Conservation (phyloP, 2,329 filamentous ascomycete species). For the Amphichorda felina region DNA sequence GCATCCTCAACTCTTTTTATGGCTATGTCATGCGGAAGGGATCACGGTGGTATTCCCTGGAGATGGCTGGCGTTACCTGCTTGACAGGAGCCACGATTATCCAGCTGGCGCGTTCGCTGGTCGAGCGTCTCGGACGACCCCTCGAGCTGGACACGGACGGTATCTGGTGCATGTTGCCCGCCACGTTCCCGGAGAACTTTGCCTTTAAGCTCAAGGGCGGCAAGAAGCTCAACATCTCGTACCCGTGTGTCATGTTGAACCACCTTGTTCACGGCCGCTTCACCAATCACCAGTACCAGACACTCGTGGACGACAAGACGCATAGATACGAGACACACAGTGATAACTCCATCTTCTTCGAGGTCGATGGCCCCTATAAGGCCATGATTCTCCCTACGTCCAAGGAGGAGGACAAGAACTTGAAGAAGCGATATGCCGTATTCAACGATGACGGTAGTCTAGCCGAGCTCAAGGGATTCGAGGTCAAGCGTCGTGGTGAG, state of each 20-base stretch:
- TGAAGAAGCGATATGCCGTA: constrained; percentile 98
- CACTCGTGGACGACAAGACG: constrained; percentile 62
- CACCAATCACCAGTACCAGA: constrained; percentile 97
- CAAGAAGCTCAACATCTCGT: constrained; percentile 93
- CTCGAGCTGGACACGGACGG: constrained; percentile 95
- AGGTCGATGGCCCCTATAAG: constrained; percentile 94
- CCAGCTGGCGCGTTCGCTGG: constrained; percentile 85
- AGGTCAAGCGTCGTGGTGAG: constrained; percentile 94
- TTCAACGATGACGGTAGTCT: constrained; percentile 97
- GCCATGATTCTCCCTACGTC: constrained; percentile 97
- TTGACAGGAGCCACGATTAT: constrained; percentile 94
- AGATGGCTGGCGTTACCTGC: constrained; percentile 98
- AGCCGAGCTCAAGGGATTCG: constrained; percentile 93
- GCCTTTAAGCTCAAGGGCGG: constrained; percentile 88
- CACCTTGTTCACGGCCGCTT: constrained; percentile 90
- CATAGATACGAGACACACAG: constrained; percentile 95
- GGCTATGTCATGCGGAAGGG: constrained; percentile 99
- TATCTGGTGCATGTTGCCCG: constrained; percentile 98
- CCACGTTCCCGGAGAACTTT: constrained; percentile 94
- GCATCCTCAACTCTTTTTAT: constrained; percentile 98
- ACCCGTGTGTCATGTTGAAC: constrained; percentile 98
- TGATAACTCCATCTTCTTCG: constrained; percentile 99
- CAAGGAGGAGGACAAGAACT: constrained; percentile 97
- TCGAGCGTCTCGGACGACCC: constrained; percentile 85
- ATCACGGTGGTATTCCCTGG: constrained; percentile 97